Evolutionary conservation across 2,329 filamentous ascomycete species (phyloP), one percentile per base, ranked within the genome.

Genomic region (Balansia obtecta): DNA sequence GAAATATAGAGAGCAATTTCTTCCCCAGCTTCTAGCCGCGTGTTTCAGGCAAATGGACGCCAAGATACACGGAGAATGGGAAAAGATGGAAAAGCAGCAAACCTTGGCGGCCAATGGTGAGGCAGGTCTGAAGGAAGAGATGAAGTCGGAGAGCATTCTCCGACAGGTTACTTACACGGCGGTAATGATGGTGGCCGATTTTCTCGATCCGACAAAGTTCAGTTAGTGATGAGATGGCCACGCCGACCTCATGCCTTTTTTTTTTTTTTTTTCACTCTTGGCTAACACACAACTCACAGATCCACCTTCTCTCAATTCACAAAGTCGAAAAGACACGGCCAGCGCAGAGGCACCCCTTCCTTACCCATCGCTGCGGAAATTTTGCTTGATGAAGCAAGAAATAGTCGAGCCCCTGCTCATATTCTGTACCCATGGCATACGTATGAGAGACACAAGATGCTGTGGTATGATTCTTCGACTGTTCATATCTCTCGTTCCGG

Each of bases 141-240:
- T 98, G 93, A 95, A 96, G 68, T 84, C 88, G 7, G 93, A 98
- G 65, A 97, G 91, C 61, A 94, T 98, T 32, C 71, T 98, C 44
- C 82, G 93, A 18, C 89, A 96, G 64, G 76, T 97, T 46, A 96
- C 91, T 0, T 93, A 94, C 66, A 88, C 88, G 3, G 88, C 90
- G 1, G 88, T 96, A 32, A 83, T 93, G 58, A 88, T 97, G 76
- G 85, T 96, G 55, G 88, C 88, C 8, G 86, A 88, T 57, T 82
- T 97, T 58, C 74, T 98, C 20, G 90, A 95, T 63, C 86, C 89
- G 13, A 74, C 76, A 46, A 72, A 80, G 69, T 74, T 68, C 64
- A 83, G 80, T 83, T 72, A 69, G 75, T 66, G 32, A 10, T 43
- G 2, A 16, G 32, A 41, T 27, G n/a, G 27, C 4, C 27, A 13